phyloP scores from a whole-genome alignment of 1,284 basidiomycete genomes.

The Melanopsichium pennsylvanicum region DNA sequence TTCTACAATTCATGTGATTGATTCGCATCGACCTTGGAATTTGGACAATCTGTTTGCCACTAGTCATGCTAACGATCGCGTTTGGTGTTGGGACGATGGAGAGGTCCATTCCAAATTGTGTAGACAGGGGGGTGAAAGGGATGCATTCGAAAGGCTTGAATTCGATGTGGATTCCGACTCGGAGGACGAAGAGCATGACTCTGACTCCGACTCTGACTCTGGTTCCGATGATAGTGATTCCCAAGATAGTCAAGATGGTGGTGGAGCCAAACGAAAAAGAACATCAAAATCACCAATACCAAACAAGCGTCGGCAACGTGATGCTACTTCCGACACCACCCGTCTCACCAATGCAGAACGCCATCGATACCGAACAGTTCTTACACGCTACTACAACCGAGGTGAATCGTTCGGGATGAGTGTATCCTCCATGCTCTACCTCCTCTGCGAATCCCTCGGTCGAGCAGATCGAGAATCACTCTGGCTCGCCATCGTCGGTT shows the following conservation, averaged over 20 bases:
- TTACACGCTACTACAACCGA: slow-evolving; percentile 75
- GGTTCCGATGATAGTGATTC: slow-evolving; percentile 69
- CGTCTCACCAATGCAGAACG: slow-evolving; percentile 40
- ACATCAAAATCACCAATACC: slow-evolving; percentile 7
- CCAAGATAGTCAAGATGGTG: slow-evolving; percentile 30
- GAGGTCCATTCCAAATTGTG: slow-evolving; percentile 48
- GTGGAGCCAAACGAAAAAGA: slow-evolving; percentile 61
- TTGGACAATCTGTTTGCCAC: slow-evolving; percentile 85
- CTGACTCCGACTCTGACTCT: not conserved
- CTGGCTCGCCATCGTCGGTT: slow-evolving; percentile 90
- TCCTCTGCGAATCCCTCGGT: slow-evolving; percentile 86
- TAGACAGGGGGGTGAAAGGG: slow-evolving; percentile 36
- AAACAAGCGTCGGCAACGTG: too few species aligned
- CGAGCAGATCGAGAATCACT: slow-evolving; percentile 90
- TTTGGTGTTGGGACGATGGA: slow-evolving; percentile 64
- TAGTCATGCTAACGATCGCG: slow-evolving; percentile 62
- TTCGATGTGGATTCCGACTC: slow-evolving; percentile 58
- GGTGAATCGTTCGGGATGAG: slow-evolving; percentile 91
- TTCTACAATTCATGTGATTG: slow-evolving; percentile 81
- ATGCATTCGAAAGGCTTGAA: slow-evolving; percentile 56
- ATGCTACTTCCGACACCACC: not conserved
- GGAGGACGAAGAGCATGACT: too few species aligned
- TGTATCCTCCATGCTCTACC: slow-evolving; percentile 85
- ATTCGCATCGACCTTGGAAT: slow-evolving; percentile 90
- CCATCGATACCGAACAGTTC: slow-evolving; percentile 49